Percentiles rank a stretch among this genome's conserved stretches.
Conservation (phyloP, 345 rosid genomes). For the Xanthoceras sorbifolium region DNA sequence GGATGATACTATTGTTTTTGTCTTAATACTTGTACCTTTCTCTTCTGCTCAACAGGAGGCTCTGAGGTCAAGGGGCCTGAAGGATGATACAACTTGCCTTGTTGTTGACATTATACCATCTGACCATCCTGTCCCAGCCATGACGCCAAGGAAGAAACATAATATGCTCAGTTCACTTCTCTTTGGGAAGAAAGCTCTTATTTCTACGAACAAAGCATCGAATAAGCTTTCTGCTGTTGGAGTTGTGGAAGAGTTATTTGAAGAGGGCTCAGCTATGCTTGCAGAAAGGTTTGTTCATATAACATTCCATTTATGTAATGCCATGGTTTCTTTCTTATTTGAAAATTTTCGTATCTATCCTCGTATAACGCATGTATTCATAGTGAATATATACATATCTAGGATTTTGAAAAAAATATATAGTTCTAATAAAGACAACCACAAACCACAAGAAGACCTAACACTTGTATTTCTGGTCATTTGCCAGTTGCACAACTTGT, state of each 20-base stretch:
- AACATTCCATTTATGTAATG: neutral
- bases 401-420: neutral
- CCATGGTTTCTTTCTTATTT: neutral
- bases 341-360: neutral
- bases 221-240: constrained; percentile 93
- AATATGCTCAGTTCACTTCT: constrained; percentile 61
- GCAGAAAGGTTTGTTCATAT: constrained; percentile 71
- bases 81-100: constrained; percentile 98
- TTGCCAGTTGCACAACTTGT: neutral
- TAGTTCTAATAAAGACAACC: neutral
- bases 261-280: constrained; percentile 99
- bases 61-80: constrained; percentile 90
- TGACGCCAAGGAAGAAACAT: constrained; percentile 68
- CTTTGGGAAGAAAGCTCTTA: constrained; percentile 58
- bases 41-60: constrained; percentile 65
- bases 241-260: constrained; percentile 95
- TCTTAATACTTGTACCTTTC: constrained; percentile 14
- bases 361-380: neutral
- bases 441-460: neutral
- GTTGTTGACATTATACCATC: constrained; percentile 97
- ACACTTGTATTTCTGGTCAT: neutral
- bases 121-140: constrained; percentile 69
- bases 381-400: neutral
- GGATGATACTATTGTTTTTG: constrained; percentile 9
- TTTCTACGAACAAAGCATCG: constrained; percentile 51